phyloP scores from a whole-genome alignment of 768 basidiomycete species.

The Boletus rex-veris region DNA sequence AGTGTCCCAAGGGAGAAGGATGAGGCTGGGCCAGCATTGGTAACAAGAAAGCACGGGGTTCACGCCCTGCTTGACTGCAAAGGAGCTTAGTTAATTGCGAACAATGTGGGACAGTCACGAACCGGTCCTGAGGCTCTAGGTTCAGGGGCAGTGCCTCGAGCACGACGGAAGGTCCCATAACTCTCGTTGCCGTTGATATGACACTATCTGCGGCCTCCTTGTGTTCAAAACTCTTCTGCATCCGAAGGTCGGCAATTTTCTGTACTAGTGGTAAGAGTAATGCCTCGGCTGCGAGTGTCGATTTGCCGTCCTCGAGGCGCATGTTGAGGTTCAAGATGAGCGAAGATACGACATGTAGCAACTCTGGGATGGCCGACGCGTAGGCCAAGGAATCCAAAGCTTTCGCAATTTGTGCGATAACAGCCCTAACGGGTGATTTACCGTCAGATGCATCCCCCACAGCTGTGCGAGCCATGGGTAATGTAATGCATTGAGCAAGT shows the following conservation, averaged over 20 bases:
- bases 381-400: conserved; percentile 72
- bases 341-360: conserved; percentile 70
- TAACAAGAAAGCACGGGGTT: conserved; percentile 88
- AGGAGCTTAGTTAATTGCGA: conserved; percentile 3
- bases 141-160: conserved; percentile 78
- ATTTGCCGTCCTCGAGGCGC: conserved; percentile 37
- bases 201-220: conserved; percentile 84
- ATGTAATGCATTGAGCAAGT: conserved; percentile 69
- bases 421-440: conserved; percentile 55
- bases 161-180: conserved; percentile 80
- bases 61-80: conserved; percentile 61
- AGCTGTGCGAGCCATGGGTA: conserved; percentile 54
- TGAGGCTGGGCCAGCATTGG: conserved; percentile 82
- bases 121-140: conserved; percentile 78
- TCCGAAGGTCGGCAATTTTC: conserved; percentile 69
- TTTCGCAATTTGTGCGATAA: conserved; percentile 60
- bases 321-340: conserved; percentile 61
- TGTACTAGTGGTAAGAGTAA: conserved; percentile 68
- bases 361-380: conserved; percentile 72
- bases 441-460: conserved; percentile 42
- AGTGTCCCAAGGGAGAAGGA: conserved; percentile 78
- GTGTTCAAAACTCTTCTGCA: conserved; percentile 81
- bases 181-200: conserved; percentile 75
- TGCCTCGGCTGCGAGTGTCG: conserved; percentile 61
- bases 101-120: conserved; percentile 25